Percentiles rank a stretch among this genome's conserved stretches.
These are phyloP conservation scores for Sapria himalayana DNA, from an alignment of 345 rosid genomes.

Conservation along the genomic window DNA sequence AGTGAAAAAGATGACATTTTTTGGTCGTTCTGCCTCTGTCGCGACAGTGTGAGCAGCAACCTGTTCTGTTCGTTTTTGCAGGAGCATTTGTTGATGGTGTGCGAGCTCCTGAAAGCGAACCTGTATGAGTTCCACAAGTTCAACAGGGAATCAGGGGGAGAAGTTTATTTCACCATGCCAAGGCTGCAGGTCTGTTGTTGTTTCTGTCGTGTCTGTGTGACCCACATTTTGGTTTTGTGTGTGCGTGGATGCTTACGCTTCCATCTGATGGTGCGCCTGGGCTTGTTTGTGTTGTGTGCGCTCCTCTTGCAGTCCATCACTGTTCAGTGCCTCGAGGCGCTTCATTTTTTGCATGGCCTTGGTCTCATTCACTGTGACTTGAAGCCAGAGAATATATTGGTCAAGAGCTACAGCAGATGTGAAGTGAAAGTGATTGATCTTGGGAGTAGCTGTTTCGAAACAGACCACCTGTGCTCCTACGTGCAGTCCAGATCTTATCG, in stretches of 20 bases:
- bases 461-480: constrained; percentile 92
- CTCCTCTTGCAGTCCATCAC: constrained; percentile 60
- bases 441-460: constrained; percentile 99
- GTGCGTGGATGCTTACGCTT: no score
- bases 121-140: constrained; percentile 93
- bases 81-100: constrained; percentile 97
- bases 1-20: constrained; percentile 10
- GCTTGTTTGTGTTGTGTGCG: constrained; percentile 11
- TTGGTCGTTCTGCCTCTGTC: background rate
- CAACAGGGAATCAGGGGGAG: constrained; percentile 95
- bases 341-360: constrained; percentile 79
- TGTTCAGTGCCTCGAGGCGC: constrained; percentile 88
- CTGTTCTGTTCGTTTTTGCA: constrained; percentile 13
- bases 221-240: constrained; percentile 4
- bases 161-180: constrained; percentile 97
- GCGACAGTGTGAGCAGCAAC: background rate
- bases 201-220: constrained; percentile 8
- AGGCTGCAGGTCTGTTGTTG: constrained; percentile 71
- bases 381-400: constrained; percentile 89
- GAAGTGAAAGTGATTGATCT: constrained; percentile 98
- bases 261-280: no score
- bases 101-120: constrained; percentile 98
- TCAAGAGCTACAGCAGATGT: constrained; percentile 94
- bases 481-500: constrained; percentile 96
- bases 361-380: constrained; percentile 96